Conservation (phyloP, 2,329 filamentous ascomycete genomes). For the Colletotrichum simmondsii region DNA sequence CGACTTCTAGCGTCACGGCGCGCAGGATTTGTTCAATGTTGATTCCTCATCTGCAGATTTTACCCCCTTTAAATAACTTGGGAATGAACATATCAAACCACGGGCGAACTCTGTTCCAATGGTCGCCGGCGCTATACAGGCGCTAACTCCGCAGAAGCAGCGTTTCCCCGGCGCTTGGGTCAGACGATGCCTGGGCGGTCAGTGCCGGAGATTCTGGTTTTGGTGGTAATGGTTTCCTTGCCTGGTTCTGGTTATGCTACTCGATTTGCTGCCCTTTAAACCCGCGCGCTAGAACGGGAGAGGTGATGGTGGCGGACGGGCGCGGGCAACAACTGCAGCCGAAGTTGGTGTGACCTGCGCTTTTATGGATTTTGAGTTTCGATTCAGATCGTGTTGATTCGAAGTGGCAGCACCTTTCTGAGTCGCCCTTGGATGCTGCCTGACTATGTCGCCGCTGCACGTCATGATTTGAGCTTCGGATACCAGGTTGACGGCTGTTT, state of each 20-base stretch:
- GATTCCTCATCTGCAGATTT: background rate
- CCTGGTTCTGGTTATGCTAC: background rate
- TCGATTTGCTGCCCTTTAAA: background rate
- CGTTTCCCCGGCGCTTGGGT: background rate
- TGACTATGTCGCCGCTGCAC: background rate
- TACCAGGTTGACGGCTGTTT: background rate
- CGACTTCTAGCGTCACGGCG: background rate
- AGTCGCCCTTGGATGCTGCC: background rate
- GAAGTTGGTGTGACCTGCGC: background rate
- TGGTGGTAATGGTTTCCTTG: background rate
- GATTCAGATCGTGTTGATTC: background rate
- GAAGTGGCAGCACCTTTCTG: background rate
- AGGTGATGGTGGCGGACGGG: background rate
- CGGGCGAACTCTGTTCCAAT: slow-evolving; percentile 25
- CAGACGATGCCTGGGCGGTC: background rate
- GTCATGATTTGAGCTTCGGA: background rate
- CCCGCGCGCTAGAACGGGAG: slow-evolving; percentile 4
- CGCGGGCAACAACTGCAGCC: background rate
- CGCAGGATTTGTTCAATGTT: background rate
- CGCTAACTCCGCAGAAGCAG: background rate
- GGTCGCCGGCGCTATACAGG: background rate
- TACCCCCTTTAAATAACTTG: background rate
- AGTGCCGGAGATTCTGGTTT: background rate
- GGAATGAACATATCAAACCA: slow-evolving; percentile 22
- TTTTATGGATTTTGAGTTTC: background rate